These are phyloP conservation scores for Mrakia frigida DNA, from an alignment of 768 basidiomycete species.

Conservation along the genomic window DNA sequence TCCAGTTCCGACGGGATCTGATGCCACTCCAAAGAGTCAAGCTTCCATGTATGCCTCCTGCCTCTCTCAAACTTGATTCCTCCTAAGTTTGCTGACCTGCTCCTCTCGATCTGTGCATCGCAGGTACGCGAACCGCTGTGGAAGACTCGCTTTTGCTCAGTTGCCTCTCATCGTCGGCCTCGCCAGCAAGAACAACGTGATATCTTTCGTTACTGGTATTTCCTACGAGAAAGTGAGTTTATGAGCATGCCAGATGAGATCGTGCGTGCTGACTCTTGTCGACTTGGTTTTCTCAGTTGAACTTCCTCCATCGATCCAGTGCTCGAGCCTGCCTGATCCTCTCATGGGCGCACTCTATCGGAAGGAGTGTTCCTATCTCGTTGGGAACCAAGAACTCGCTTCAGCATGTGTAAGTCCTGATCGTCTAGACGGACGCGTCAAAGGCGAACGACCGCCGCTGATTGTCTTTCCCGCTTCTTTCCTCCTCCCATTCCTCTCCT, in stretches of 20 bases:
- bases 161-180: slow-evolving; percentile 51
- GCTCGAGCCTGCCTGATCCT: not conserved
- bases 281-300: not conserved
- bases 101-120: not conserved
- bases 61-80: not conserved
- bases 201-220: slow-evolving; percentile 56
- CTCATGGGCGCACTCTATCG: not conserved
- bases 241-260: not conserved
- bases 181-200: slow-evolving; percentile 59
- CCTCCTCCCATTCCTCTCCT: not conserved
- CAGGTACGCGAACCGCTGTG: slow-evolving; percentile 36
- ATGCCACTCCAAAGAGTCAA: not conserved
- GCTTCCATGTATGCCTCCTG: not conserved
- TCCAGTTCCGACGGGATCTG: too few relatives aligned
- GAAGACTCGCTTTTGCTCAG: slow-evolving; percentile 22
- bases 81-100: not conserved
- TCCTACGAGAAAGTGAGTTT: slow-evolving; percentile 50
- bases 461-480: too few relatives aligned
- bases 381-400: not conserved
- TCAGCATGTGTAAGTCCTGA: not conserved
- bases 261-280: not conserved
- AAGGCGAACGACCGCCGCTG: too few relatives aligned
- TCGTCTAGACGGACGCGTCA: not conserved
- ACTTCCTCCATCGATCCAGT: not conserved
- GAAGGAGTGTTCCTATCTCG: not conserved